Evolutionary conservation across 1,284 basidiomycete genomes (phyloP).

Genomic region (Vanrija sp.): DNA sequence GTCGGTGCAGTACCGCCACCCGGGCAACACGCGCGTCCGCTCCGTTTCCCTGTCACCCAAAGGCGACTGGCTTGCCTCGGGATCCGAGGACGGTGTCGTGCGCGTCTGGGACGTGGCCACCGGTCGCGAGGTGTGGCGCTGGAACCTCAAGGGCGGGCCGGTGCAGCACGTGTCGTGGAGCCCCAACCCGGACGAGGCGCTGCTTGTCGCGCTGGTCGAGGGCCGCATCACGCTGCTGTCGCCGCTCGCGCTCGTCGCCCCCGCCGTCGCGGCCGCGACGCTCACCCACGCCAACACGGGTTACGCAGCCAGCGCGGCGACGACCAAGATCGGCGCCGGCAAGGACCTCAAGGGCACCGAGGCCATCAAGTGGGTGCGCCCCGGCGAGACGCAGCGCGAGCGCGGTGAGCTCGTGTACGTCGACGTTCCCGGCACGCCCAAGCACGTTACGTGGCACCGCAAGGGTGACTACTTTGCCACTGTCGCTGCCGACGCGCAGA

Average conservation of each 20-base stretch:
- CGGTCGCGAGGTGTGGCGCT: slow-evolving; percentile 82
- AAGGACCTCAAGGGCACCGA: slow-evolving; percentile 44
- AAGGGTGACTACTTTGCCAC: slow-evolving; percentile 95
- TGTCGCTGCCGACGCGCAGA: slow-evolving; percentile 56
- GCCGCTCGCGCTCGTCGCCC: slow-evolving; percentile 64
- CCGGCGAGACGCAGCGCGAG: slow-evolving; percentile 52
- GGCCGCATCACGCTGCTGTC: slow-evolving; percentile 77
- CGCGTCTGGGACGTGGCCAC: slow-evolving; percentile 92
- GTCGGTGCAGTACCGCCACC: slow-evolving; percentile 66
- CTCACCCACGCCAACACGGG: slow-evolving; percentile 55
- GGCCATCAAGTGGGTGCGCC: slow-evolving; percentile 54
- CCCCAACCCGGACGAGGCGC: slow-evolving; percentile 69
- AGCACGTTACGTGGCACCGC: slow-evolving; percentile 87
- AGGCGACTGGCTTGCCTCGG: slow-evolving; percentile 86
- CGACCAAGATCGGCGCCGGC: slow-evolving; percentile 41
- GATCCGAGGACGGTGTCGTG: slow-evolving; percentile 84
- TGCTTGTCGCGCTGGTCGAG: slow-evolving; percentile 38
- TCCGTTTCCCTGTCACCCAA: slow-evolving; percentile 79
- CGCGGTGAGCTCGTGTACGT: slow-evolving; percentile 54
- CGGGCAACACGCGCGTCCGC: slow-evolving; percentile 62
- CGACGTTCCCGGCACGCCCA: slow-evolving; percentile 67
- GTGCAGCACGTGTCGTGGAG: slow-evolving; percentile 91
- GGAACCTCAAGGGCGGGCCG: slow-evolving; percentile 71
- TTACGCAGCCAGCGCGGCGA: slow-evolving; percentile 45
- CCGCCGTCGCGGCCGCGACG: slow-evolving; percentile 61